These are phyloP conservation scores for Aspergillus quadrilineatus DNA, from an alignment of 2,329 filamentous ascomycete genomes.

Conservation along the genomic window DNA sequence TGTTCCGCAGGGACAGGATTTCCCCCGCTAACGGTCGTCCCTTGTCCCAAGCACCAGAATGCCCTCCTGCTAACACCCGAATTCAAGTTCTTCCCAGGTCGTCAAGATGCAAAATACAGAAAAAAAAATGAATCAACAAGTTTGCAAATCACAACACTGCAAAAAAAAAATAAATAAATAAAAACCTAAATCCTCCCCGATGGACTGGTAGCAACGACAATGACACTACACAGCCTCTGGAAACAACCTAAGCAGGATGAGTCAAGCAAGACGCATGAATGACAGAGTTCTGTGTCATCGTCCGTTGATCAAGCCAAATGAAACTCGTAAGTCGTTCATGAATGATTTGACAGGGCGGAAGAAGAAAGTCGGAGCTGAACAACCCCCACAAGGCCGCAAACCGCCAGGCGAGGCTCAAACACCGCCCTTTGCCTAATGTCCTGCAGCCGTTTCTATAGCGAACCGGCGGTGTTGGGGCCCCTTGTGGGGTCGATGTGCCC, in stretches of 20 bases:
- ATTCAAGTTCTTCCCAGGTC: no score
- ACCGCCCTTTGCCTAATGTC: constrained; percentile 2
- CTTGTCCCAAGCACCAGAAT: no score
- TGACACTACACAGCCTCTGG: background rate
- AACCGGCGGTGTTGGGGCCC: constrained; percentile 1
- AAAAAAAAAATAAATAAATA: background rate
- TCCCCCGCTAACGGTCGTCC: no score
- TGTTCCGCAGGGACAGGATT: no score
- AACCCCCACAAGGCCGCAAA: background rate
- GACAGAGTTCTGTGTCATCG: background rate
- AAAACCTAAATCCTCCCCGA: no score
- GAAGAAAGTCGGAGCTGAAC: constrained; percentile 6
- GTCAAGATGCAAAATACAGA: no score
- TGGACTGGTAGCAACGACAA: background rate
- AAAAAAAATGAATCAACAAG: background rate
- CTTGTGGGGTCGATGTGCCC: background rate
- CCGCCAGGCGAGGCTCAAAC: background rate
- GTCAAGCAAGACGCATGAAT: background rate
- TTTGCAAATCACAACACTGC: background rate
- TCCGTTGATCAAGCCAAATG: background rate
- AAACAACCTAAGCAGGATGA: background rate
- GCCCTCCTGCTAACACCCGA: no score
- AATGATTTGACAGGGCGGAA: background rate
- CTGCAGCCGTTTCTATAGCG: background rate
- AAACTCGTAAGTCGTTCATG: background rate